Base-by-base conservation (phyloP, 148 eudicot species). In the Vaccinium myrtillus region DNA sequence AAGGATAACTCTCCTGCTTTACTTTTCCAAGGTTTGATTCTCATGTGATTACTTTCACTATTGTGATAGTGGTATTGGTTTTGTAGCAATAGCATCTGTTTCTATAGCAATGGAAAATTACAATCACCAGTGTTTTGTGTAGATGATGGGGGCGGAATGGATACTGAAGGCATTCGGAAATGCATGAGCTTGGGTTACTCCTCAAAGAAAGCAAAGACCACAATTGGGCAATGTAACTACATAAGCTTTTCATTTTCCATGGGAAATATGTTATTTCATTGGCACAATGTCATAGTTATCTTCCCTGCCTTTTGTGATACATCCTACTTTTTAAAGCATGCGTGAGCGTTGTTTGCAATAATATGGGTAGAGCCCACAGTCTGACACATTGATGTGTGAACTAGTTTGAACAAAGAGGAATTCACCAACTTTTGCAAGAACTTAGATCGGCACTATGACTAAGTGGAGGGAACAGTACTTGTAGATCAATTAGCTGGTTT, bases 171-270 rank as follows among this genome's bases (percentile, higher is more conserved):
- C 84, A 87, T 96, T 55, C 91, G 98, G 78, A 96, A 93, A 88
- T 96, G 99, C 88, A 96, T 96, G 99, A 94, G 99, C 90, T 90
- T 96, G 90, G 99, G 99, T 61, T 96, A 96, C 89, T 96, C 99
- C 32, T 92, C 98, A 75, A 96, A 96, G 91, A 93, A 88, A 84
- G 80, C 94, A 76, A 96, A 94, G 84, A 90, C 90, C 80, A 96
- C 98, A 43, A 96, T 96, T 80, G 99, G 99, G 75, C 98, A 96
- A 83, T 96, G 99, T 96, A 87, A 93, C 87, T 86, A 19, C 39
- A 8, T 76, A 46, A 58, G 49, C 48, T 73, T 69, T 77, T 14
- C 30, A 21, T 23, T 7, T 6, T 16, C 32, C 1, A 27, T 32
- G n/a, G 11, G 46, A 46, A 11, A n/a, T 1, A 12, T 46, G 5